Evolutionary conservation across 345 rosid genomes (phyloP), one percentile per base, ranked within the genome.

Genomic region (Diplotaxis tenuifolia): DNA sequence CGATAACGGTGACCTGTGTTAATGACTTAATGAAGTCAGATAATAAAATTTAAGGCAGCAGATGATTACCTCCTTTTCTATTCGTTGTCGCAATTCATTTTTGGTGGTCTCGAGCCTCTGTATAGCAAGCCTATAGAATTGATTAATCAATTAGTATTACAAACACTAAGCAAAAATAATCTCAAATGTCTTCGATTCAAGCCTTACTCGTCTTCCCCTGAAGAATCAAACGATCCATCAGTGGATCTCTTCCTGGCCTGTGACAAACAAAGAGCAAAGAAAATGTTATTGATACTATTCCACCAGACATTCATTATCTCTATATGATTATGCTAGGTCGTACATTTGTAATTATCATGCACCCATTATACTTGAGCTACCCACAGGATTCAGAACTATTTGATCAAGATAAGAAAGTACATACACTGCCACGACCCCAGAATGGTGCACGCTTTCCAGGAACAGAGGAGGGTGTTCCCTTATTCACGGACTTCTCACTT

Each of bases 171-270:
- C 40, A 53, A 54, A 11, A 14, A 16, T 32, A 66, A 32, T n/a
- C 29, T 67, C 22, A 47, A 57, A 31, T 45, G 36, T 47, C 28
- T 42, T 6, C 38, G 25, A 65, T 47, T 64, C 38, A 66, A 64
- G 64, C 74, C 99, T 86, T 86, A 95, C 99, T 95, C 99, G 81
- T 95, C 98, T 84, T 92, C 98, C 40, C 96, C 96, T 31, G 98
- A 92, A 81, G 91, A 95, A 84, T 90, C 98, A 81, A 95, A 86
- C 6, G 98, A 95, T 58, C 93, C 97, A 83, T 85, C 77, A 52
- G 96, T 90, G 0, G 91, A 87, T 66, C 89, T 84, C 89, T 95
- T 95, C 74, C 93, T 85, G 38, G 80, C 88, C 99, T 95, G 96
- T 16, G 71, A 59, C 54, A 40, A 58, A 66, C 38, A 77, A 71